Conservation (phyloP, 306 rosid genomes). For the Prunus padus region DNA sequence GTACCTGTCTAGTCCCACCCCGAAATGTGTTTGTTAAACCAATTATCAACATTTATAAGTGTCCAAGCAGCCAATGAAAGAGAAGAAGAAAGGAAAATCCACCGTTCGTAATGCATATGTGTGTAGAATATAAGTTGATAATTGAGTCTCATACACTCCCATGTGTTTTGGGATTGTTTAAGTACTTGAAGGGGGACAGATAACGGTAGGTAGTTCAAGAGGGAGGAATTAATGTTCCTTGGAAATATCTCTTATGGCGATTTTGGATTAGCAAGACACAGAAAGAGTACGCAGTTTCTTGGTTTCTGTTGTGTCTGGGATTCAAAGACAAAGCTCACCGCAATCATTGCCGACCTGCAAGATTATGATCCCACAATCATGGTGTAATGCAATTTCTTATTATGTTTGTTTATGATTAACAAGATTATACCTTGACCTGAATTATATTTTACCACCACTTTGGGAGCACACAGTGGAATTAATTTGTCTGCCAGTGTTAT, state of each 20-base stretch:
- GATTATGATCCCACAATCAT: slow-evolving; percentile 66
- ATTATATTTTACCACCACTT: not conserved
- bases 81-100: not conserved
- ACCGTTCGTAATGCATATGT: not conserved
- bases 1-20: too few species aligned
- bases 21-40: too few species aligned
- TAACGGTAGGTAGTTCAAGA: slow-evolving; percentile 19
- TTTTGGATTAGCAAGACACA: not conserved
- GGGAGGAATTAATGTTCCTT: slow-evolving; percentile 60
- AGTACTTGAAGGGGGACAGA: slow-evolving; percentile 17
- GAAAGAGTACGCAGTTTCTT: slow-evolving; percentile 40
- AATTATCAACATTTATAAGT: too few species aligned
- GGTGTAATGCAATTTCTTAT: slow-evolving; percentile 11
- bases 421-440: slow-evolving; percentile 26
- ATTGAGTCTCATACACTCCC: too few species aligned
- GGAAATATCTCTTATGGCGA: slow-evolving; percentile 33
- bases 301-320: slow-evolving; percentile 50
- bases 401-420: slow-evolving; percentile 15
- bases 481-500: slow-evolving; percentile 40
- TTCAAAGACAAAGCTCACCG: slow-evolving; percentile 47
- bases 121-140: too few species aligned
- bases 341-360: slow-evolving; percentile 53
- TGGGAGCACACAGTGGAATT: slow-evolving; percentile 18
- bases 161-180: too few species aligned
- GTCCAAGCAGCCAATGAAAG: not conserved